Evolutionary conservation across 2,329 filamentous ascomycete genomes (phyloP).

Genomic region (Pyrenophora graminea): DNA sequence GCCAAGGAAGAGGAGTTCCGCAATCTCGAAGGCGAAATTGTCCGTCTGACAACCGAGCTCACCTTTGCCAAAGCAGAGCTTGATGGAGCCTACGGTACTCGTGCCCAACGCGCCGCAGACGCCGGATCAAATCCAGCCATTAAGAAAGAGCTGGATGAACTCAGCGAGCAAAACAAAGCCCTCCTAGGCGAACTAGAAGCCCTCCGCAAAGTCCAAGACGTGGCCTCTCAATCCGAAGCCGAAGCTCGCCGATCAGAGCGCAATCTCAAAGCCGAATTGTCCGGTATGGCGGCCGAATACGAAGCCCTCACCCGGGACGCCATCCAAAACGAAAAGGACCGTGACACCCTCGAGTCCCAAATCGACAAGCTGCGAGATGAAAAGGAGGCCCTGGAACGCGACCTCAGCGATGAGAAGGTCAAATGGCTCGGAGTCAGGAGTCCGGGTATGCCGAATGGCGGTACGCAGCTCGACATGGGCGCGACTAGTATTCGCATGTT

Average conservation of each 20-base stretch:
- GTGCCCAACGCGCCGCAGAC: constrained; percentile 70
- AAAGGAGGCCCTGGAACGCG: constrained; percentile 65
- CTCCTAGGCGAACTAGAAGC: constrained; percentile 50
- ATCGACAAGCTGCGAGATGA: constrained; percentile 68
- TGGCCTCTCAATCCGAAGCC: constrained; percentile 42
- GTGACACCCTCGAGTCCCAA: constrained; percentile 64
- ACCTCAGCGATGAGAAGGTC: constrained; percentile 70
- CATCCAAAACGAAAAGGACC: constrained; percentile 72
- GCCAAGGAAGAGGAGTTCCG: constrained; percentile 45
- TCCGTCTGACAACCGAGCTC: constrained; percentile 73
- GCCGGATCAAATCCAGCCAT: constrained; percentile 61
- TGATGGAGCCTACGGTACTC: constrained; percentile 88
- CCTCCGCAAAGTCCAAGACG: constrained; percentile 46
- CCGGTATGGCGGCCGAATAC: constrained; percentile 70
- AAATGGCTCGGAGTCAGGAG: constrained; percentile 66
- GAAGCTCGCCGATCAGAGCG: constrained; percentile 46
- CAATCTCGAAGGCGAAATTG: constrained; percentile 64
- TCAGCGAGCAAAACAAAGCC: constrained; percentile 52
- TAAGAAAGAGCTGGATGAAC: constrained; percentile 63
- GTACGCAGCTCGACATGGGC: constrained; percentile 48
- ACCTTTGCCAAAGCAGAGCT: constrained; percentile 91
- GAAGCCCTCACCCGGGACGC: constrained; percentile 71
- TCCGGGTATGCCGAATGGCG: constrained; percentile 48
- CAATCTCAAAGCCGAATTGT: constrained; percentile 66
- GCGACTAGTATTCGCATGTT: constrained; percentile 70